These are phyloP conservation scores for Flaveria ramosissima DNA, from an alignment of 129 eudicot species.

Conservation along the genomic window DNA sequence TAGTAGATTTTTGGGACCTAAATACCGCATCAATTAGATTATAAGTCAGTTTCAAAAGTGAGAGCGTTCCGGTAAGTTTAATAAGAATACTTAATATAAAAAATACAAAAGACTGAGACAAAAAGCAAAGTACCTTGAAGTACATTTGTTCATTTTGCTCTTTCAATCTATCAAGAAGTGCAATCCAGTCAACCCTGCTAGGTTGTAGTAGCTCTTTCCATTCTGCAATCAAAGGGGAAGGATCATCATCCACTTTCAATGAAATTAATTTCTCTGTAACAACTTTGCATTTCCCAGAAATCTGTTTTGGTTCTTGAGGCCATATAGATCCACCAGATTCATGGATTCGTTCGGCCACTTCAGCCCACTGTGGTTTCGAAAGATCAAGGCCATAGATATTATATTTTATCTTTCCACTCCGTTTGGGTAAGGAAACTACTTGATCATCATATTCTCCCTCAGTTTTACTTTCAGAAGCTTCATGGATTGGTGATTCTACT, in stretches of 20 bases:
- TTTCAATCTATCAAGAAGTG: conserved; percentile 63
- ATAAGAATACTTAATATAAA: background rate
- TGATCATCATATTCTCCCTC: conserved; percentile 28
- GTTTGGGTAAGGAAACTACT: conserved; percentile 62
- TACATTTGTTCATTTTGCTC: conserved; percentile 44
- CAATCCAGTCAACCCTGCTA: conserved; percentile 73
- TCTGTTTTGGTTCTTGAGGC: conserved; percentile 76
- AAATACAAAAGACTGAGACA: background rate
- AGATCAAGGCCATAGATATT: conserved; percentile 93
- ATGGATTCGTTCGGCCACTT: conserved; percentile 73
- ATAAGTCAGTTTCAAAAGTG: no score
- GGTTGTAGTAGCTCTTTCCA: conserved; percentile 83
- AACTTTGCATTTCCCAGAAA: conserved; percentile 71
- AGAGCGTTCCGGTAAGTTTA: background rate
- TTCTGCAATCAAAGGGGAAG: conserved; percentile 58
- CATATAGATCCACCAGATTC: conserved; percentile 49
- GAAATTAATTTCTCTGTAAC: conserved; percentile 68
- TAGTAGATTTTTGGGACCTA: no score
- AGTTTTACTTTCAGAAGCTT: conserved; percentile 19
- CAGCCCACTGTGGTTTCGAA: conserved; percentile 73
- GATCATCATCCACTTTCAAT: conserved; percentile 57
- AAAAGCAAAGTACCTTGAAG: conserved; percentile 54
- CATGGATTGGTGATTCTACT: conserved; percentile 22
- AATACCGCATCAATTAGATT: no score
- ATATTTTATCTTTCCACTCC: conserved; percentile 84